Percentiles rank a stretch among this genome's conserved stretches.
Conservation (phyloP, 345 rosid genomes). For the Salix exigua region DNA sequence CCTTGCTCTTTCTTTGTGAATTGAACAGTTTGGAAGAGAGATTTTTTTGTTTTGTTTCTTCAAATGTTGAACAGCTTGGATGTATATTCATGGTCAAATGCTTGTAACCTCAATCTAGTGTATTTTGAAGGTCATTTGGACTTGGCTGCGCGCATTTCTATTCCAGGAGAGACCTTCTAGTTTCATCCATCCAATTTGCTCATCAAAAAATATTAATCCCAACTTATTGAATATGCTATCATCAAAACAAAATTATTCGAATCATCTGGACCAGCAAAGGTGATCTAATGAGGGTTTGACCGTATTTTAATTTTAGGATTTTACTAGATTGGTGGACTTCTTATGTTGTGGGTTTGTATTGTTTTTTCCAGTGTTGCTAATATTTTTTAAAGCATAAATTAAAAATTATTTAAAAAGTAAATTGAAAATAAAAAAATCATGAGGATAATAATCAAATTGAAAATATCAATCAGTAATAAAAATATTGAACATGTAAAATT, state of each 20-base stretch:
- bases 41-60: background rate
- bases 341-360: no score
- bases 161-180: background rate
- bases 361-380: no score
- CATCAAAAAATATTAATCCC: background rate
- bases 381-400: no score
- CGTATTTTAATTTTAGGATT: background rate
- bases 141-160: background rate
- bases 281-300: background rate
- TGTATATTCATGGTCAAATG: background rate
- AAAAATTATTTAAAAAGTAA: no score
- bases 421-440: no score
- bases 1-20: conserved; percentile 11
- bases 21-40: background rate
- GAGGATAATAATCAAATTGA: no score
- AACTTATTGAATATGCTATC: background rate
- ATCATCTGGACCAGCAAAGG: background rate
- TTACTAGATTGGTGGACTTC: no score
- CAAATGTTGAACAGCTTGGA: background rate
- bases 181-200: background rate
- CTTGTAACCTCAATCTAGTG: background rate
- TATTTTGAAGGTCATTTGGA: background rate
- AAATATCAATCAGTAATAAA: no score
- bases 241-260: background rate
- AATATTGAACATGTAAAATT: no score